These are phyloP conservation scores for Psilocybe sp. DNA, from an alignment of 768 basidiomycete genomes.

Conservation along the genomic window DNA sequence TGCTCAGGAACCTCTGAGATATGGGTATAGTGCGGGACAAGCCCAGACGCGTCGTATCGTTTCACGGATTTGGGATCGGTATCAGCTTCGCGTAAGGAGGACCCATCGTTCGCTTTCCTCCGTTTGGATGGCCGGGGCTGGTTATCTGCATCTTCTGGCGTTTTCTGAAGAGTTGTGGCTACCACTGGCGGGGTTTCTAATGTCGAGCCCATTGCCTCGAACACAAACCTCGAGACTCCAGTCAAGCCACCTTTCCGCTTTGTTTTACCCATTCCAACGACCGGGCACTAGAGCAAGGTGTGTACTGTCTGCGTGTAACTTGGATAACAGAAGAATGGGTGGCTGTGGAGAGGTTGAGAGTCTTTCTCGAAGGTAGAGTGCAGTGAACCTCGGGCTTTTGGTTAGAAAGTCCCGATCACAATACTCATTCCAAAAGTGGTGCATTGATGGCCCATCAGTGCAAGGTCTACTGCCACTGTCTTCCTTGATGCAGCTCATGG, in stretches of 20 bases:
- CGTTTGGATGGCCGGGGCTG: conserved; percentile 32
- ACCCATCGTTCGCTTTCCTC: conserved; percentile 23
- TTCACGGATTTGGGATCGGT: conserved; percentile 25
- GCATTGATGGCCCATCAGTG: no score
- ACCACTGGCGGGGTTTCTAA: conserved; percentile 2
- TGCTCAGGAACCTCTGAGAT: conserved; percentile 69
- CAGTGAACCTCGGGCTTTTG: no score
- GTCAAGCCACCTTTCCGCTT: conserved; percentile 42
- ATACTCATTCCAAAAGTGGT: no score
- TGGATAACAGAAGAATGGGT: no score
- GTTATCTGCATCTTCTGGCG: conserved; percentile 4
- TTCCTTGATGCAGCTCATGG: no score
- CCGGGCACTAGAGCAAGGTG: no score
- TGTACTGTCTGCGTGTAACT: no score
- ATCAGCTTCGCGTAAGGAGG: conserved; percentile 11
- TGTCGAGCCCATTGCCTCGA: conserved; percentile 31
- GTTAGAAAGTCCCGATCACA: no score
- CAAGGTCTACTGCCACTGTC: no score
- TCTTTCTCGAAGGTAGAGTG: no score
- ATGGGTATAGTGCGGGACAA: conserved; percentile 70
- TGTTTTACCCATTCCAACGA: conserved; percentile 23
- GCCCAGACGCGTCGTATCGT: conserved; percentile 65
- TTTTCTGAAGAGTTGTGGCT: neutral
- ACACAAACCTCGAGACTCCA: conserved; percentile 42
- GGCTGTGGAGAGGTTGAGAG: no score